Evolutionary conservation across 306 rosid genomes (phyloP).

Genomic region (Luffa acutangula): DNA sequence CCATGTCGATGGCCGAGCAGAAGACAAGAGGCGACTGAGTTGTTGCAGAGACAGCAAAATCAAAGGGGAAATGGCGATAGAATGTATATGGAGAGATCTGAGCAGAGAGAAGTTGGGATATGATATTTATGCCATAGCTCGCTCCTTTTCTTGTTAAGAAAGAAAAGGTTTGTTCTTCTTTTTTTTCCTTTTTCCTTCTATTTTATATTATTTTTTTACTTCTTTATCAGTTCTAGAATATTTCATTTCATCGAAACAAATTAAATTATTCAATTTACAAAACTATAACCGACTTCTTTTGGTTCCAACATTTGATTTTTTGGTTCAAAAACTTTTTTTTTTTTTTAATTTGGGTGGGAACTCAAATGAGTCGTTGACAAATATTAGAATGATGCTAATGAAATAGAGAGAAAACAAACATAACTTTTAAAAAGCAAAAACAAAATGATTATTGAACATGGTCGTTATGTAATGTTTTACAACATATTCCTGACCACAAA

Average conservation of each 20-base stretch:
- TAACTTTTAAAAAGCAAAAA: too few species aligned
- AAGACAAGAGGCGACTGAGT: neutral
- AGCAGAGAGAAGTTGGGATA: neutral
- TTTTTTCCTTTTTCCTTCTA: neutral
- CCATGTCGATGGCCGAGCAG: conserved; percentile 6
- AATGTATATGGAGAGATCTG: neutral
- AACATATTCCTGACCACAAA: too few species aligned
- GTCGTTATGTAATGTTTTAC: too few species aligned
- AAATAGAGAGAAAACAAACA: too few species aligned
- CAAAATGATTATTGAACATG: too few species aligned
- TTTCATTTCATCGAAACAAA: neutral
- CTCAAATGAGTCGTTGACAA: too few species aligned
- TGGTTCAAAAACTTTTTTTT: too few species aligned
- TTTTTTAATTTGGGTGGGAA: too few species aligned
- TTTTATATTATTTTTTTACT: neutral
- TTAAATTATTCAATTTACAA: too few species aligned
- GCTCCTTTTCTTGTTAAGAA: conserved; percentile 12
- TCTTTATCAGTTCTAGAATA: conserved; percentile 1
- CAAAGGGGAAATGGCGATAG: neutral
- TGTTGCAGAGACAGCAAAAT: neutral
- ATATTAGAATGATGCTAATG: too few species aligned
- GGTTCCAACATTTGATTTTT: too few species aligned
- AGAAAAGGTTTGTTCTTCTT: conserved; percentile 5
- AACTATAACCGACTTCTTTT: too few species aligned
- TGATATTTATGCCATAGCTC: neutral